Evolutionary conservation across 116 monocot species (phyloP).

Genomic region (Iris pallida): DNA sequence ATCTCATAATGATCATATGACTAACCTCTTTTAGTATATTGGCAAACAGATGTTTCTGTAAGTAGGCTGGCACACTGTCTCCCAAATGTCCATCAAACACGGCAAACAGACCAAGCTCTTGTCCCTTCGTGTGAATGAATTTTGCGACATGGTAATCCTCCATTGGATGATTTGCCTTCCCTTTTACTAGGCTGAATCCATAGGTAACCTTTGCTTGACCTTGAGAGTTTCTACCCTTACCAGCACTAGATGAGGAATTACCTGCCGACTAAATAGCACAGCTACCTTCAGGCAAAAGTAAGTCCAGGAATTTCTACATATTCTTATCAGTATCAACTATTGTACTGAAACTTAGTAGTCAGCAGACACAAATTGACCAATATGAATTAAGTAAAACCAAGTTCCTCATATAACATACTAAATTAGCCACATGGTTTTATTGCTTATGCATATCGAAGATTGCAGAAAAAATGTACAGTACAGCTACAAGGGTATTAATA

Average conservation of each 20-base stretch:
- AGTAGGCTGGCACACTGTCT: conserved; percentile 49
- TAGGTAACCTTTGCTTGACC: conserved; percentile 33
- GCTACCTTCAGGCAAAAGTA: no score
- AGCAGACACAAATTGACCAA: no score
- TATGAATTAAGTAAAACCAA: no score
- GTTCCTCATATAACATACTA: no score
- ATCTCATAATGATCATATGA: not conserved
- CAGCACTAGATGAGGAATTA: conserved; percentile 43
- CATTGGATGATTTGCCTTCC: conserved; percentile 61
- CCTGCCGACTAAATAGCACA: not conserved
- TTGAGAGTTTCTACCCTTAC: conserved; percentile 51
- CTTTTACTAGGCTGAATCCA: conserved; percentile 64
- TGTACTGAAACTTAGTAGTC: no score
- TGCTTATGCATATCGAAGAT: no score
- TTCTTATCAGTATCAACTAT: no score
- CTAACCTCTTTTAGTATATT: conserved; percentile 60
- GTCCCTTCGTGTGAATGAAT: conserved; percentile 26
- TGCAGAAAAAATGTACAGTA: no score
- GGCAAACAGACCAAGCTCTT: conserved; percentile 61
- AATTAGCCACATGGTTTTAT: no score
- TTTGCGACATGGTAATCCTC: conserved; percentile 66
- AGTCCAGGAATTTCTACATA: no score
- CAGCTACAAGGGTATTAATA: no score
- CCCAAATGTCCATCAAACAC: conserved; percentile 76
- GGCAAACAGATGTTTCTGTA: conserved; percentile 49